phyloP scores from a whole-genome alignment of 805 yeast species.

The Metschnikowia lochheadii region DNA sequence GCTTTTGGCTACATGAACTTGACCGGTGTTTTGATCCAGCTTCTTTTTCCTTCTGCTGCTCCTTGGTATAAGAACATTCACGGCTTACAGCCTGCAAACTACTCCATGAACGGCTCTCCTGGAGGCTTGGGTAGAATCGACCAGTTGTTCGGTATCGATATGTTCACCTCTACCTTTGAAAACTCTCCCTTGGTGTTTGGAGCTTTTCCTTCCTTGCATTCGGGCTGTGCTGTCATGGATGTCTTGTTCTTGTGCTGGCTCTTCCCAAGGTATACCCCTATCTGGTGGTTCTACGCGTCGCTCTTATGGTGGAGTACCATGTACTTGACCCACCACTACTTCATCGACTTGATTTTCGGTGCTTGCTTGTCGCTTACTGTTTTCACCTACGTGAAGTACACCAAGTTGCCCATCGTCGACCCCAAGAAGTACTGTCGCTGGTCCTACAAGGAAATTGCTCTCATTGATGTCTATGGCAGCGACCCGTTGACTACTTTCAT shows the following conservation, averaged over 20 bases:
- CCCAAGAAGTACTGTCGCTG: slow-evolving; percentile 60
- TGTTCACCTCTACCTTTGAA: slow-evolving; percentile 77
- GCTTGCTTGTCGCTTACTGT: slow-evolving; percentile 73
- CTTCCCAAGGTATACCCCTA: slow-evolving; percentile 64
- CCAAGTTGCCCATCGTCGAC: slow-evolving; percentile 59
- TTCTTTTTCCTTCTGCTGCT: slow-evolving; percentile 89
- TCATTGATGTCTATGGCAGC: slow-evolving; percentile 22
- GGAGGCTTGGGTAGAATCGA: slow-evolving; percentile 94
- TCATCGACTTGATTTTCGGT: slow-evolving; percentile 91
- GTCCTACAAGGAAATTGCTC: slow-evolving; percentile 47
- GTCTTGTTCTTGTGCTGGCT: slow-evolving; percentile 79
- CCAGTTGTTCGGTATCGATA: slow-evolving; percentile 65
- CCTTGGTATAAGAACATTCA: slow-evolving; percentile 92
- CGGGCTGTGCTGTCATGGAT: slow-evolving; percentile 93
- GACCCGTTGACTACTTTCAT: slow-evolving; percentile 30
- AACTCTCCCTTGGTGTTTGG: slow-evolving; percentile 94
- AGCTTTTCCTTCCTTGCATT: slow-evolving; percentile 80
- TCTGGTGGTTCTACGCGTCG: slow-evolving; percentile 73
- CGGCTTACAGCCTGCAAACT: slow-evolving; percentile 87
- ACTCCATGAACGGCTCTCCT: slow-evolving; percentile 88
- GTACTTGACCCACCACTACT: slow-evolving; percentile 96
- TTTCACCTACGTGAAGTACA: slow-evolving; percentile 65
- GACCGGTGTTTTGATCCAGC: slow-evolving; percentile 77
- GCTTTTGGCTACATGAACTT: slow-evolving; percentile 95
- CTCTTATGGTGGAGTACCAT: slow-evolving; percentile 99